phyloP scores from a whole-genome alignment of 2,329 filamentous ascomycete genomes.

The Penicillium sp. region DNA sequence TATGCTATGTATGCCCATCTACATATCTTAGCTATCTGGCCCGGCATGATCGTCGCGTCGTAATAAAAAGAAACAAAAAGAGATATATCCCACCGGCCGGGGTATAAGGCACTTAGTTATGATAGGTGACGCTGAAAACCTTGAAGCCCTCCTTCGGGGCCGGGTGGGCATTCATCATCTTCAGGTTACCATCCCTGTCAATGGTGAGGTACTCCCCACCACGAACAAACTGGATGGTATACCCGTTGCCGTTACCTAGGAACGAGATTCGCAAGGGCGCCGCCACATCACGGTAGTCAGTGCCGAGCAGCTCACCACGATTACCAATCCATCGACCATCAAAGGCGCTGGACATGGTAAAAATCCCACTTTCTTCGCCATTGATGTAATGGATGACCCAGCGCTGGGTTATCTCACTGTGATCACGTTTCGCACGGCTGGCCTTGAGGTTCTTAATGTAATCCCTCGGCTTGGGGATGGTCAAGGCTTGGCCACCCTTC shows the following conservation, averaged over 20 bases:
- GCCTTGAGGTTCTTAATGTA: too few species aligned
- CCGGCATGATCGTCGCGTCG: neutral
- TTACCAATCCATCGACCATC: conserved; percentile 42
- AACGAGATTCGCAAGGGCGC: conserved; percentile 35
- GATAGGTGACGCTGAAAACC: conserved; percentile 38
- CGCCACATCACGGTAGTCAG: conserved; percentile 15
- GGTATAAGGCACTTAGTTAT: conserved; percentile 10
- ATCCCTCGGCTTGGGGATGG: too few species aligned
- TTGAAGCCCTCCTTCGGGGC: conserved; percentile 21
- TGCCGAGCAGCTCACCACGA: neutral
- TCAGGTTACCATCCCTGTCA: conserved; percentile 10
- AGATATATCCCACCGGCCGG: neutral
- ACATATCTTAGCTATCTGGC: neutral
- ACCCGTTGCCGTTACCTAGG: conserved; percentile 37
- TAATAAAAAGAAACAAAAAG: neutral
- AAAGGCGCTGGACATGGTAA: conserved; percentile 44
- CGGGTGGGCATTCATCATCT: neutral
- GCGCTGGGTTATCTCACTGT: conserved; percentile 47
- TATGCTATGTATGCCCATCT: neutral
- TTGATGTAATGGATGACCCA: conserved; percentile 52
- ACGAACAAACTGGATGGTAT: conserved; percentile 31
- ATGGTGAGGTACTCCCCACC: conserved; percentile 23
- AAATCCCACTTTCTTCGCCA: conserved; percentile 34
- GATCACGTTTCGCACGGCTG: conserved; percentile 21
- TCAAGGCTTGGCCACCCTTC: conserved; percentile 41